phyloP scores from a whole-genome alignment of 179 eudicot genomes.

The Amaranthus tricolor region DNA sequence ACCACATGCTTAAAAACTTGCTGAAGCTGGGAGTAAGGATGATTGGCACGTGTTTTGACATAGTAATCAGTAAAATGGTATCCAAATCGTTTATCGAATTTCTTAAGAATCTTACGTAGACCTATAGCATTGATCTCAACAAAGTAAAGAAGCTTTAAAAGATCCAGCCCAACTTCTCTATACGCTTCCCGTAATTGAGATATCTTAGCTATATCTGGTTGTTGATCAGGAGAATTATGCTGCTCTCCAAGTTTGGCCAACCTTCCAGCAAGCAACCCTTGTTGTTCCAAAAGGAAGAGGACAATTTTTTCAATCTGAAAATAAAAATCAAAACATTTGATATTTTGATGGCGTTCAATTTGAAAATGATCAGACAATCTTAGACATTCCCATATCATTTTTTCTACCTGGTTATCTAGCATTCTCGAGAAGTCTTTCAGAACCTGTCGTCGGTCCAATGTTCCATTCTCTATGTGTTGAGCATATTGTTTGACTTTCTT shows the following conservation, averaged over 20 bases:
- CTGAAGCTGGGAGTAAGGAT: constrained; percentile 84
- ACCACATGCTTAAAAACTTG: constrained; percentile 94
- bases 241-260: constrained; percentile 58
- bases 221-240: constrained; percentile 45
- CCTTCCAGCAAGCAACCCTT: constrained; percentile 77
- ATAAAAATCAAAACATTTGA: background rate
- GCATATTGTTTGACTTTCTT: constrained; percentile 69
- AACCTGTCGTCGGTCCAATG: constrained; percentile 51
- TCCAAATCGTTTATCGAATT: constrained; percentile 77
- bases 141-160: constrained; percentile 62
- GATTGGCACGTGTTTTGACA: constrained; percentile 84
- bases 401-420: constrained; percentile 66
- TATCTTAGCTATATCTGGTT: constrained; percentile 56
- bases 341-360: background rate
- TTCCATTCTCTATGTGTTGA: constrained; percentile 51
- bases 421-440: constrained; percentile 78
- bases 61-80: constrained; percentile 76
- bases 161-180: constrained; percentile 63
- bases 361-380: background rate
- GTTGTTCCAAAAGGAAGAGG: constrained; percentile 63
- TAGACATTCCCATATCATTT: background rate
- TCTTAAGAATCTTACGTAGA: constrained; percentile 79
- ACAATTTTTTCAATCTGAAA: constrained; percentile 58
- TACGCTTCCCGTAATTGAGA: constrained; percentile 62
- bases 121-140: constrained; percentile 83